These are phyloP conservation scores for Penicillium aurantiogriseum DNA, from an alignment of 2,329 filamentous ascomycete genomes.

Conservation along the genomic window DNA sequence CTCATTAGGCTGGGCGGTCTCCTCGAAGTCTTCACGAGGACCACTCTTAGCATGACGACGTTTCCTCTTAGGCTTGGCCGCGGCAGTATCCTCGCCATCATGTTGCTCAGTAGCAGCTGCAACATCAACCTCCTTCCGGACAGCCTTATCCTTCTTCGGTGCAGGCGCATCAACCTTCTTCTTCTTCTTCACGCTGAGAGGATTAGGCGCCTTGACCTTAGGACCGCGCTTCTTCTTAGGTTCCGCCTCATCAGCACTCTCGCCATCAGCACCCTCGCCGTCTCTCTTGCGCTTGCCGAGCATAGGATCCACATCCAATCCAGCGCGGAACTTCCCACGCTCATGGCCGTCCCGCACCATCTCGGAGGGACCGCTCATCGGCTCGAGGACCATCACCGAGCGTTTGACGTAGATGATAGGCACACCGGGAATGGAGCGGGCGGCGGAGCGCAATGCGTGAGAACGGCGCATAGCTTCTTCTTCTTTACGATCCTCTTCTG, in stretches of 20 bases:
- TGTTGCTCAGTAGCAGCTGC: constrained; percentile 22
- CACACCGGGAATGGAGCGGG: constrained; percentile 48
- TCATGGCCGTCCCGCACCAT: constrained; percentile 45
- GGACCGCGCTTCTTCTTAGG: constrained; percentile 34
- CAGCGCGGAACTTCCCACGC: constrained; percentile 47
- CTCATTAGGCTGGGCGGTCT: constrained; percentile 15
- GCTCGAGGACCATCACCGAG: constrained; percentile 52
- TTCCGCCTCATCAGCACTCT: constrained; percentile 21
- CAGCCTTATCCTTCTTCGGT: constrained; percentile 20
- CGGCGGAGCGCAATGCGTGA: constrained; percentile 37
- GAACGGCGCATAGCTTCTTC: constrained; percentile 34
- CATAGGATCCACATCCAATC: constrained; percentile 34
- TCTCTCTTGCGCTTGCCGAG: constrained; percentile 37
- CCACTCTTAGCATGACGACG: constrained; percentile 36
- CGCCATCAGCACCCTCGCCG: constrained; percentile 23
- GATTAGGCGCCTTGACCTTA: constrained; percentile 48
- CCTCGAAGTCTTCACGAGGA: constrained; percentile 20
- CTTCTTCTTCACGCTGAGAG: constrained; percentile 51
- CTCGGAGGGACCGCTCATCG: constrained; percentile 46
- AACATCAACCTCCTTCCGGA: constrained; percentile 10
- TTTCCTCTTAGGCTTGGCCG: constrained; percentile 36
- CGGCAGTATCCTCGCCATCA: constrained; percentile 25
- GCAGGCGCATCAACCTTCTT: constrained; percentile 29
- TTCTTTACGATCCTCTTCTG: constrained; percentile 30
- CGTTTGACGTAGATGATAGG: constrained; percentile 53